Evolutionary conservation across 129 eudicot genomes (phyloP).

Genomic region (Flaveria trinervia): DNA sequence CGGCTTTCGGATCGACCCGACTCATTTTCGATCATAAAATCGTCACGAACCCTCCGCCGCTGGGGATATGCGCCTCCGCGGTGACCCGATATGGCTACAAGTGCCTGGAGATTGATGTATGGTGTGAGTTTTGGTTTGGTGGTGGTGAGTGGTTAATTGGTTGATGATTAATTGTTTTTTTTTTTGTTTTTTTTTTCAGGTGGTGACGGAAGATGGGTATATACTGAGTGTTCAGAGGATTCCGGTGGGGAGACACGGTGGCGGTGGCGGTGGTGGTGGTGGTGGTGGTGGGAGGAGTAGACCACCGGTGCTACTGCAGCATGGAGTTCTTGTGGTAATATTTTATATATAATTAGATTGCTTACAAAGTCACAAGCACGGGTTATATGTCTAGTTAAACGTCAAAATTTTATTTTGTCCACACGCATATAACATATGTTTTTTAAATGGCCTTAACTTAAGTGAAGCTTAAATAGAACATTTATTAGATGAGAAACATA

Average conservation of each 20-base stretch:
- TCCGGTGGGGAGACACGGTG: constrained; percentile 44
- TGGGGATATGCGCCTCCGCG: constrained; percentile 54
- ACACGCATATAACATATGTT: not conserved
- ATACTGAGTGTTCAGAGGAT: constrained; percentile 76
- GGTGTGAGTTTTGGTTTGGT: not conserved
- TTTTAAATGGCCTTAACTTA: too few relatives aligned
- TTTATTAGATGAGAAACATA: too few relatives aligned
- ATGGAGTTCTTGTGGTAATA: constrained; percentile 94
- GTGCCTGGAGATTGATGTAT: constrained; percentile 59
- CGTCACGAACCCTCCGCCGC: constrained; percentile 32
- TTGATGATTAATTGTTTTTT: not conserved
- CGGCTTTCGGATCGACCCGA: constrained; percentile 39
- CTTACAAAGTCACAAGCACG: constrained; percentile 13
- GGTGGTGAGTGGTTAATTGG: not conserved
- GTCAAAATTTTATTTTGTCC: not conserved
- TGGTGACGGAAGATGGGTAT: constrained; percentile 79
- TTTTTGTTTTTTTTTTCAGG: constrained; percentile 36
- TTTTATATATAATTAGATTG: constrained; percentile 1
- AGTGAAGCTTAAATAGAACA: too few relatives aligned
- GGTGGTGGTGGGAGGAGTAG: constrained; percentile 42
- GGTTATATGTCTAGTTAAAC: not conserved
- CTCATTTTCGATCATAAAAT: not conserved
- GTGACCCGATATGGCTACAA: constrained; percentile 55
- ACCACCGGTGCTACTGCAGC: constrained; percentile 84
- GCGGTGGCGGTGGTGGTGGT: constrained; percentile 26